Base-by-base conservation (phyloP, 164 flowering plant species). In the Liriodendron chinense region DNA sequence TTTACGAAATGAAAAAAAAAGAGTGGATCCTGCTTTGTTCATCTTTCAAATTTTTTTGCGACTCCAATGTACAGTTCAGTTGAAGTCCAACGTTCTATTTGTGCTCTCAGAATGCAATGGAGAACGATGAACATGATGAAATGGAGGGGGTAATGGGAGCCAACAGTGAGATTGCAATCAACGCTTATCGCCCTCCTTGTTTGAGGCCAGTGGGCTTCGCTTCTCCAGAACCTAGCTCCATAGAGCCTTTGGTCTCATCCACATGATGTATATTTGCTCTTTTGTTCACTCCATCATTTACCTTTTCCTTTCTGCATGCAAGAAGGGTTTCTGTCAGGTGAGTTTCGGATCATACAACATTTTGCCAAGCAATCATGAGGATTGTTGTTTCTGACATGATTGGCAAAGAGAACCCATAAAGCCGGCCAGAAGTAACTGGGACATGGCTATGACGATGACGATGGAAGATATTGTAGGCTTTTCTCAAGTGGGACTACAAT, bases 111-210 rank as follows among this genome's bases (percentile, higher is more conserved):
- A 84, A 81, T 71, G 93, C 92, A 0, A 78, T 76, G 74, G 87
- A 87, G 75, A 87, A 80, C 24, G 94, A 92, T 74, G 91, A 89
- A 72, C 82, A 78, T 47, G 97, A 91, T 72, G 82, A 82, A 78
- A 80, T 77, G 77, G 82, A 77, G 26, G 84, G 85, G 47, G 50
- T 72, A 56, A 3, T 82, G 71, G 90, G 87, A 79, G 70, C 21
- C 8, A 81, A 82, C 70, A 72, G 72, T 48, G 85, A 84, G 72
- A 82, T 65, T 24, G 89, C 87, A 14, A 62, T 76, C 21, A 77
- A 73, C 72, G 89, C 93, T 8, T 92, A 92, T 78, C 72, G 80
- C 63, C 90, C 84, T 9, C 94, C 93, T 25, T 85, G 80, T 78
- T 65, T 89, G 76, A 79, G 50, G 70, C 87, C 85, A 10, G 28